Base-by-base conservation (phyloP, 371 early-diverging fungal genomes). In the Zychaea mexicana region DNA sequence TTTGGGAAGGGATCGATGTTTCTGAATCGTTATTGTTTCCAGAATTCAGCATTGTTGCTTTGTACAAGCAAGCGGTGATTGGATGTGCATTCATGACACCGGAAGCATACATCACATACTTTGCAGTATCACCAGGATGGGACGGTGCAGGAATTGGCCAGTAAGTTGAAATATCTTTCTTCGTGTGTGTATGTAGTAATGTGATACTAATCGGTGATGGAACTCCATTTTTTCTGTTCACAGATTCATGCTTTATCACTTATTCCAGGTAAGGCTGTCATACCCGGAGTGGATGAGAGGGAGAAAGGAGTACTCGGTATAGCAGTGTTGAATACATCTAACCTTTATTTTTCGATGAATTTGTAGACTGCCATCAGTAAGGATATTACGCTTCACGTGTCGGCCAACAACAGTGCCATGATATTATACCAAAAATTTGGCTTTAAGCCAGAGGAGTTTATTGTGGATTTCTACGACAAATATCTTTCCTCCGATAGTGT, bases 21-120 rank as follows among this genome's bases (percentile, higher is more conserved):
- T 86, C 91, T 22, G 98, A 97, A 67, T 85, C 90, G 13, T 74
- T 97, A 19, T 72, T 82, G 54, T 92, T 83, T 64, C 98, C 97
- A 0, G 97, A 97, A 64, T 95, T 86, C 74, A 88, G 92, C 39
- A 79, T 97, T 8, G 89, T 97, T 2, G 95, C 92, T 1, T 71
- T 95, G 15, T 95, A 97, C 78, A 85, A 84, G 53, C 80, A 90
- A 45, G 68, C 84, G 19, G 90, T 95, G 0, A 83, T 96, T 45
- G 97, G 95, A 9, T 95, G 96, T 78, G 96, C 93, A 1, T 94
- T 97, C 67, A 92, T 95, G 87, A 94, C 96, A 2, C 96, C 97
- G 0, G 94, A 94, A 38, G 93, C 92, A 3, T 97, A 97, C 68
- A 87, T 97, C 38, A 91, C 96, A 10, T 97, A 94, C 67, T 80